Evolutionary conservation across 2,329 filamentous ascomycete species (phyloP), one percentile per base, ranked within the genome.

Genomic region (Stenocarpella maydis): DNA sequence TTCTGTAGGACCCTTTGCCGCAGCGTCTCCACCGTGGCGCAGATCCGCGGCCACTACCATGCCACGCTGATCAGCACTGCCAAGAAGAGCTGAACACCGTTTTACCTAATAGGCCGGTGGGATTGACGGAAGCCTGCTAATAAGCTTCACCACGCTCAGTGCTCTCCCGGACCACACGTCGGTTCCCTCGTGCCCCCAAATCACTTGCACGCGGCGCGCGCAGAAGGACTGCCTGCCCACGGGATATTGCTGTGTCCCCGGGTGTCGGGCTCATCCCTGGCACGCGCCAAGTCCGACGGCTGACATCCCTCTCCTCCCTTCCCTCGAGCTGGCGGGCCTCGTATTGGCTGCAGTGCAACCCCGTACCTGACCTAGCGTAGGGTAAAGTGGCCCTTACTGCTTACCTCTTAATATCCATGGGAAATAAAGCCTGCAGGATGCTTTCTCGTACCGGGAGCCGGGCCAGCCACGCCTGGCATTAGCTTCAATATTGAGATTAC

Each of bases 321-420:
- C 19, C 21, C 12, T 17, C 43, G 31, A 26, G 19, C 61, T 17
- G 66, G 45, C n/a, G 39, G 61, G 2, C 34, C 69, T 71, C 69
- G 67, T 71, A 71, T 69, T 55, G 41, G 21, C 55, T 69, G 67
- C 49, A 31, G 69, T 71, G 63, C 49, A 26, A 69, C 67, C 41
- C 53, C 54, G 63, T 63, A 64, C 47, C 58, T 66, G 37, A 47
- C 24, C 43, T 58, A 61, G 47, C 39, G 41, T 15, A 5, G 24
- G n/a, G n/a, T n/a, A n/a, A n/a, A n/a, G n/a, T n/a, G n/a, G 43
- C 49, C 45, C 21, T 52, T 67, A 45, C 66, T 64, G 66, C 66
- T 64, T 47, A 53, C 53, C 49, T 52, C 43, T 24, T 34, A 52
- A 61, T 61, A 52, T 39, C 34, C 37, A 9, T 21, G 21, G 37